Conservation (phyloP, 345 rosid genomes). For the Sonneratia alba region DNA sequence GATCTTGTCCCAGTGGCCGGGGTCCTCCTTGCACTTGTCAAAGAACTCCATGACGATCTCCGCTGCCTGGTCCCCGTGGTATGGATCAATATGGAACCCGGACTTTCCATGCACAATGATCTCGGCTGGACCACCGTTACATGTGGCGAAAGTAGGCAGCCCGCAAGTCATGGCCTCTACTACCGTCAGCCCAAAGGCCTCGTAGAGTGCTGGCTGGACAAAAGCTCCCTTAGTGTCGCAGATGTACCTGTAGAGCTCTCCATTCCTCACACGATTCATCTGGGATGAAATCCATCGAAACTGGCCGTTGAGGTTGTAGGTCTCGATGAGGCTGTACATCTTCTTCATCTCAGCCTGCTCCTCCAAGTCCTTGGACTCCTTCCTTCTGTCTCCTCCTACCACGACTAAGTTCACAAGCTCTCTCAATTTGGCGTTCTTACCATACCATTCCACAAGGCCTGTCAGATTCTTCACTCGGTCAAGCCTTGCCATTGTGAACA, state of each 20-base stretch:
- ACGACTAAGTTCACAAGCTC: conserved; percentile 80
- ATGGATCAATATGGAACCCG: conserved; percentile 87
- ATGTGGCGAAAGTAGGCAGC: conserved; percentile 78
- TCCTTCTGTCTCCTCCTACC: conserved; percentile 93
- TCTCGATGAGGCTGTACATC: conserved; percentile 58
- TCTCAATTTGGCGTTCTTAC: conserved; percentile 57
- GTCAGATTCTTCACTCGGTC: conserved; percentile 89
- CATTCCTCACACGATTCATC: conserved; percentile 84
- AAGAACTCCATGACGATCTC: conserved; percentile 68
- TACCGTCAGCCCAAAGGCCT: conserved; percentile 87
- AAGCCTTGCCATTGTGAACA: conserved; percentile 95
- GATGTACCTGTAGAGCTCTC: conserved; percentile 73
- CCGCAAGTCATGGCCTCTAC: conserved; percentile 96
- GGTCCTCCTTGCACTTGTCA: conserved; percentile 59
- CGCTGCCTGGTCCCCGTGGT: conserved; percentile 84
- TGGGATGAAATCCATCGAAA: conserved; percentile 91
- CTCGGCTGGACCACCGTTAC: conserved; percentile 97
- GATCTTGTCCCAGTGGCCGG: conserved; percentile 63
- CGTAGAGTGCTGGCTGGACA: conserved; percentile 83
- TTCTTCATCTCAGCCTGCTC: conserved; percentile 96
- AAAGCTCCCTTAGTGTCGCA: conserved; percentile 82
- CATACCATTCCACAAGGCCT: conserved; percentile 97
- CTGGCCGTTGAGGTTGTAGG: conserved; percentile 72
- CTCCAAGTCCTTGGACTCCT: conserved; percentile 87
- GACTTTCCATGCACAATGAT: conserved; percentile 85